These are phyloP conservation scores for Eucalyptus curtisii DNA, from an alignment of 345 rosid species.

Conservation along the genomic window DNA sequence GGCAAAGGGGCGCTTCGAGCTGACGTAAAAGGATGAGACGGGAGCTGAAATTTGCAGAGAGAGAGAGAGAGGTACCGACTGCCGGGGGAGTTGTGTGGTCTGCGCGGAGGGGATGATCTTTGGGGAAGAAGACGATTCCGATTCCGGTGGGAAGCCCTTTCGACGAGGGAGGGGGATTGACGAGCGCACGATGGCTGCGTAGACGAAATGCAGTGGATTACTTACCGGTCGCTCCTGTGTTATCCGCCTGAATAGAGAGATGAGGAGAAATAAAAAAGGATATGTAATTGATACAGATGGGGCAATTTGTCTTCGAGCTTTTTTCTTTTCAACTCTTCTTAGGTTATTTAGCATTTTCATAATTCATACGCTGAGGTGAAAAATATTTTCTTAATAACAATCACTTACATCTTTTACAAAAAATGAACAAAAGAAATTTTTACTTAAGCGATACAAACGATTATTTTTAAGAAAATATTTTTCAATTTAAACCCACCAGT, in stretches of 20 bases:
- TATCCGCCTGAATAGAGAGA: neutral
- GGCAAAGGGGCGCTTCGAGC: neutral
- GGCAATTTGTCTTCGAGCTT: neutral
- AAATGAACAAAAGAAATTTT: neutral
- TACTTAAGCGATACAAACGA: too few relatives aligned
- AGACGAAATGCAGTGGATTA: neutral
- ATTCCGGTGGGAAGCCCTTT: neutral
- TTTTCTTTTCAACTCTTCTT: neutral
- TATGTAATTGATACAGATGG: too few relatives aligned
- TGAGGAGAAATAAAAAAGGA: too few relatives aligned
- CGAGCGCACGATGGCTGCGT: neutral
- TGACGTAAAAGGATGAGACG: neutral
- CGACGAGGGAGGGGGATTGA: neutral
- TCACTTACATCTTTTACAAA: too few relatives aligned
- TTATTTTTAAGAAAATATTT: neutral
- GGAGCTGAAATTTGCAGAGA: neutral
- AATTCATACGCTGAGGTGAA: neutral
- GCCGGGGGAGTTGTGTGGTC: neutral
- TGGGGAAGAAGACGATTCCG: neutral
- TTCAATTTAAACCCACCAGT: rapidly evolving
- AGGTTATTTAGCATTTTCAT: neutral
- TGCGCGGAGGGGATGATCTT: neutral
- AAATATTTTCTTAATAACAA: too few relatives aligned
- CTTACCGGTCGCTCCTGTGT: neutral
- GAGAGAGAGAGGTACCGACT: neutral